phyloP scores from a whole-genome alignment of 176 grass and related monocot species.

The Secale cereale region DNA sequence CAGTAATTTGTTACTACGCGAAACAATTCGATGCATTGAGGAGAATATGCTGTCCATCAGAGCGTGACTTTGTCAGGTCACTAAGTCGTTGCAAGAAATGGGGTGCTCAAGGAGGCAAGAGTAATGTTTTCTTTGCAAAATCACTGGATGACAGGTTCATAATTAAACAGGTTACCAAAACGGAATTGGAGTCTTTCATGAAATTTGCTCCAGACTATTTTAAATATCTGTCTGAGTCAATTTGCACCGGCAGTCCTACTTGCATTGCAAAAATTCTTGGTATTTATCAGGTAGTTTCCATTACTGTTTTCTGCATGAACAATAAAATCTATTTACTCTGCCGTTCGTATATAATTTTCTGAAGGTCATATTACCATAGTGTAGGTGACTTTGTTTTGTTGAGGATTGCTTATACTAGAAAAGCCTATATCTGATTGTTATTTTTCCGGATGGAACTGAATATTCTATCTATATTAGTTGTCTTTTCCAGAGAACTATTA shows the following conservation, averaged over 20 bases:
- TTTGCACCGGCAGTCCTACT: constrained; percentile 81
- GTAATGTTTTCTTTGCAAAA: constrained; percentile 99
- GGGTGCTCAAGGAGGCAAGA: constrained; percentile 96
- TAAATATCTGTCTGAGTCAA: constrained; percentile 80
- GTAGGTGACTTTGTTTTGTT: background rate
- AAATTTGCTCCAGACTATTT: constrained; percentile 95
- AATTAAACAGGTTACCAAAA: constrained; percentile 95
- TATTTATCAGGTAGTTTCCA: constrained; percentile 80
- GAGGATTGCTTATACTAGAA: background rate
- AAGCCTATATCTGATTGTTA: constrained; percentile 5
- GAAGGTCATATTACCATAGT: background rate
- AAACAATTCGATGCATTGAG: constrained; percentile 79
- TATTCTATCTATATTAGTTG: background rate
- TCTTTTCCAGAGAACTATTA: constrained; percentile 2
- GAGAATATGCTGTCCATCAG: constrained; percentile 87
- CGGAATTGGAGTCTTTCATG: constrained; percentile 92
- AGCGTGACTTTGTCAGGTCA: constrained; percentile 94
- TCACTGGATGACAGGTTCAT: constrained; percentile 96
- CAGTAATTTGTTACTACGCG: constrained; percentile 90
- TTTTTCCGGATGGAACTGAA: background rate
- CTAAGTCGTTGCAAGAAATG: constrained; percentile 98
- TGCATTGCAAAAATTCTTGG: constrained; percentile 97
- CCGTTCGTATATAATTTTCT: background rate
- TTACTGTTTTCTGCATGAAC: background rate
- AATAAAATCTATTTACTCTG: background rate